Base-by-base conservation (phyloP, 2,329 filamentous ascomycete species). In the Pseudomassariella vexata region DNA sequence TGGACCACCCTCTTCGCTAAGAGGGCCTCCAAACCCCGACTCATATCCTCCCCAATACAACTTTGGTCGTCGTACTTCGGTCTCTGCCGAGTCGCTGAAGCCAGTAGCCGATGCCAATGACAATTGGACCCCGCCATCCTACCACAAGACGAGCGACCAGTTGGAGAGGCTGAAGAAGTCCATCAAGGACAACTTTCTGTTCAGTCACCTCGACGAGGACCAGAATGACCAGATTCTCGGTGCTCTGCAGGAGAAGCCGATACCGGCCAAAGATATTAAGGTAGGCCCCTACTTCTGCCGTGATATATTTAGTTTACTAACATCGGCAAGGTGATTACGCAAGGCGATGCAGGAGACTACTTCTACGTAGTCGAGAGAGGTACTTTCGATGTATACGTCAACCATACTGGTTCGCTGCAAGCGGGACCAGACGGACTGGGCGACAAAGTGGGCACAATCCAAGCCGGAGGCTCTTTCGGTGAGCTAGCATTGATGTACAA, bases 401-500 rank as follows among this genome's bases (percentile, higher is more conserved):
- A 95, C 57, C 59, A 72, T 9, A 73, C 73, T 8, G 90, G 92
- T 38, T 67, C 77, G 24, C 70, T 94, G 33, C 85, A 94, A 53
- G 70, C 87, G 6, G 90, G 90, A 1, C 68, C 75, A 1, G 79
- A 89, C 28, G 92, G 90, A 9, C 72, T 95, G 63, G 92, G 92
- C 30, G 70, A 72, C 39, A 85, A 87, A 49, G 90, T 96, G 18
- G 79, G 79, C 47, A 79, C 73, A 22, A 94, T 94, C 36, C 82
- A 85, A 26, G 77, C 88, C 4, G 92, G 92, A 30, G 89, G 89
- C 39, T 95, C 88, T 4, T 98, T 98, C 59, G 92, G 92, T 48
- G 92, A 98, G 65, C 72, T 98, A 35, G 92, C 92, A 9, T 71
- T 98, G 50, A 96, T 98, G 92, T 96, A 98, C 67, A 95, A 96